Evolutionary conservation across 208 protist species (phyloP), one percentile per base, ranked within the genome.

Genomic region (Leishmania major): DNA sequence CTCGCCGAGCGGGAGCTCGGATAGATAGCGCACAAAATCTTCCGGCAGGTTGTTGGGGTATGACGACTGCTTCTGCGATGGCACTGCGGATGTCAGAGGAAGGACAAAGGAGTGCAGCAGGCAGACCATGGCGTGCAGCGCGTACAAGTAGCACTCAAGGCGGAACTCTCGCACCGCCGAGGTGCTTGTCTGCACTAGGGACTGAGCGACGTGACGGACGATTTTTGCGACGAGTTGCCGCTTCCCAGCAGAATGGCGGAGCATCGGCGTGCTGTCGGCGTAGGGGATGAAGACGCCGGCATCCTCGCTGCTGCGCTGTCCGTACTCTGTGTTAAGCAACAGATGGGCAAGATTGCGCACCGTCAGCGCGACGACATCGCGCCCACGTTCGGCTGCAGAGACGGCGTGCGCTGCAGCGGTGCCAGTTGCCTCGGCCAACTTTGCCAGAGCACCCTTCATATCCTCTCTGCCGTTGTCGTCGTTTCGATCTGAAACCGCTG

Each of bases 41-140:
- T 59, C 79, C 19, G 35, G 60, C 22, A 79, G 28, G 25, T 45
- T 40, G 47, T 2, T 60, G 73, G 73, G 15, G n/a, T 28, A 40
- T 3, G 35, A n/a, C 15, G 79, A 66, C 74, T 66, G 75, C 69
- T 70, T 73, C 75, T 51, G 74, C 40, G 8, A 45, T 35, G 45
- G 17, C 11, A 1, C 51, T 37, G 47, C 15, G 3, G 31, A 17
- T 22, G 73, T 10, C 49, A 83, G 31, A 40, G 88, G 90, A 7
- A 96, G 81, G 8, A 93, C 86, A 74, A 96, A 95, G 40, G 91
- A 93, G 77, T 96, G 91, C 15, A 95, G 74, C 28, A 95, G 84
- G 75, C 88, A 90, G 43, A 96, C 87, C 37, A 95, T 82, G 37
- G 89, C 88, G 73, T 96, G 93, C 35, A 95, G 84, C 15, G 89